Evolutionary conservation across 1,284 basidiomycete genomes (phyloP).

Genomic region (Sporisorium iseilematis-ciliati): DNA sequence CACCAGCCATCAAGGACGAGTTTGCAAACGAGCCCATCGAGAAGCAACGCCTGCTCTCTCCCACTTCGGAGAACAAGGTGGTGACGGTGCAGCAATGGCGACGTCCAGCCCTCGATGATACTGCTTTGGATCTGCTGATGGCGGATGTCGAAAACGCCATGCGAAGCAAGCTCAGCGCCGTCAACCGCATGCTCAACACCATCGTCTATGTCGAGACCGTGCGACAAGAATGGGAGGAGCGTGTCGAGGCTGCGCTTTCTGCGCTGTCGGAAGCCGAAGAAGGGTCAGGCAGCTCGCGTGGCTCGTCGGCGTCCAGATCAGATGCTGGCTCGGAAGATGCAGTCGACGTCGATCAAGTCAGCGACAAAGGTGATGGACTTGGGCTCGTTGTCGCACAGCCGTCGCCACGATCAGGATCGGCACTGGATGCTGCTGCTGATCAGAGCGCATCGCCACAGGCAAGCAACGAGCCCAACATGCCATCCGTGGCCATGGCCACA

Average conservation of each 20-base stretch:
- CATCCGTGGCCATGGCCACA: not conserved
- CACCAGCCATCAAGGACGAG: constrained; percentile 90
- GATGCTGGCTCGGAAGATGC: constrained; percentile 65
- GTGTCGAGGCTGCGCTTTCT: constrained; percentile 78
- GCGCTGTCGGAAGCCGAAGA: constrained; percentile 68
- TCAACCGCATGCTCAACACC: constrained; percentile 96
- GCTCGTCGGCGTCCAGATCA: constrained; percentile 31
- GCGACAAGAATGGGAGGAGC: constrained; percentile 95
- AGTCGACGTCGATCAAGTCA: constrained; percentile 73
- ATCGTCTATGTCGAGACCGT: constrained; percentile 97
- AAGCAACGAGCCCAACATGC: not conserved
- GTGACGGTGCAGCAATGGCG: constrained; percentile 59
- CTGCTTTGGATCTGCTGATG: constrained; percentile 82
- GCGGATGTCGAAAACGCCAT: constrained; percentile 89
- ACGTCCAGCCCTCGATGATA: constrained; percentile 74
- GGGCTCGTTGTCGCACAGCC: constrained; percentile 62
- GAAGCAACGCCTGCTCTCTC: constrained; percentile 86
- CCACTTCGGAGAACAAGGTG: constrained; percentile 62
- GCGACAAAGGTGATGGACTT: constrained; percentile 54
- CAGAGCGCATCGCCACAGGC: constrained; percentile 1
- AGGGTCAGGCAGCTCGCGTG: constrained; percentile 29
- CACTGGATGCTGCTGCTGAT: not conserved
- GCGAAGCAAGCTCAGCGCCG: constrained; percentile 91
- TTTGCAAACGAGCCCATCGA: constrained; percentile 82
- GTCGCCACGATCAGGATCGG: constrained; percentile 16